Conservation (phyloP, 2,329 filamentous ascomycete genomes). For the Curvularia eragrostidis region DNA sequence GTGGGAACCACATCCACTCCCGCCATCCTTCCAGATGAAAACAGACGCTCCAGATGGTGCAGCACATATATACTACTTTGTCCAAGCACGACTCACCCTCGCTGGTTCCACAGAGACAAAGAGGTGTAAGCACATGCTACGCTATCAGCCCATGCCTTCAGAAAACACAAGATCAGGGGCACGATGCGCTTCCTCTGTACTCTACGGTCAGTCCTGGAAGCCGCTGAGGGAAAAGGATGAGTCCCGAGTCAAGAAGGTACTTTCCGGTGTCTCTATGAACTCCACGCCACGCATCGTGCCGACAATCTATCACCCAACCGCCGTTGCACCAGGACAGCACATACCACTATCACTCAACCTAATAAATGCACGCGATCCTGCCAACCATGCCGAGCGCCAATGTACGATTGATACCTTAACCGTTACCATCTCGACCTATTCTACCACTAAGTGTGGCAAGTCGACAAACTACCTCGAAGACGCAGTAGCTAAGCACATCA, state of each 20-base stretch:
- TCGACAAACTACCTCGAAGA: conserved; percentile 38
- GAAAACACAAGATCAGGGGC: conserved; percentile 23
- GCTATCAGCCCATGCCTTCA: conserved; percentile 35
- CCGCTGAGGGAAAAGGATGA: conserved; percentile 25
- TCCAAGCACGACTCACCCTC: conserved; percentile 36
- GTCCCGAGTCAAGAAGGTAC: conserved; percentile 30
- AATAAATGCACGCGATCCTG: conserved; percentile 28
- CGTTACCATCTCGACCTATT: conserved; percentile 43
- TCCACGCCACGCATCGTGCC: conserved; percentile 39
- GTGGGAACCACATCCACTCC: conserved; percentile 42
- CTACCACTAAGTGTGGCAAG: conserved; percentile 40
- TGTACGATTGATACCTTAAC: conserved; percentile 39
- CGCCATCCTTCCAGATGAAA: conserved; percentile 41
- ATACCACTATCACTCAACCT: conserved; percentile 41
- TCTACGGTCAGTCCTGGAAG: conserved; percentile 42
- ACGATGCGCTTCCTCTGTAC: conserved; percentile 29
- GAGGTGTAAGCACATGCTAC: conserved; percentile 33
- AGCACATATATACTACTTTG: conserved; percentile 40
- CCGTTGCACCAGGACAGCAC: conserved; percentile 41
- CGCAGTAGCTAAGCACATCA: conserved; percentile 38
- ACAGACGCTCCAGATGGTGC: conserved; percentile 37
- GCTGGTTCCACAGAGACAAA: conserved; percentile 21
- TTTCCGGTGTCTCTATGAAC: conserved; percentile 27
- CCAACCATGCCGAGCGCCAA: conserved; percentile 25
- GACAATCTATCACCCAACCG: conserved; percentile 37